A percentile compares a stretch with the other conserved stretches of the same genome.
These are phyloP conservation scores for Auricularia cornea DNA, from an alignment of 768 basidiomycete species.

Conservation along the genomic window DNA sequence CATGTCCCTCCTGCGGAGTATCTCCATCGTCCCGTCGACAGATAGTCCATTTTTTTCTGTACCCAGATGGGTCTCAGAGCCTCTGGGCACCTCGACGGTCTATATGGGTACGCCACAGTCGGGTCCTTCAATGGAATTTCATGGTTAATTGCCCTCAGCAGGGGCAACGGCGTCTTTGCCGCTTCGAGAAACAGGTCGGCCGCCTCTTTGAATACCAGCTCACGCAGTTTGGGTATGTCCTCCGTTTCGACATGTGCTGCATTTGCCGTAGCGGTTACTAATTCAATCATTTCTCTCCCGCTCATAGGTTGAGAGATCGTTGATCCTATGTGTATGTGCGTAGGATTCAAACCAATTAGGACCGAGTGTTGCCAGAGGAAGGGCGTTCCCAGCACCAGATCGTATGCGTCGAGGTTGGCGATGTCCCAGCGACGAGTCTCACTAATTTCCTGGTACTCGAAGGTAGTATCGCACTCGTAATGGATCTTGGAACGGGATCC, in stretches of 20 bases:
- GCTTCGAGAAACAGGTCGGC: not conserved
- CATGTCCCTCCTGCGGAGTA: not conserved
- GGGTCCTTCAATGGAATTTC: conserved; percentile 2
- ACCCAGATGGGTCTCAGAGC: conserved; percentile 1
- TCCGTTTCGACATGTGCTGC: not conserved
- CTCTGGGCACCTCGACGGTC: conserved; percentile 2
- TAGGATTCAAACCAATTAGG: not conserved
- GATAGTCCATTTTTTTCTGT: not conserved
- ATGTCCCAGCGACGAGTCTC: conserved; percentile 17
- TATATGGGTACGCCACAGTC: not conserved
- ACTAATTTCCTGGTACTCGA: conserved; percentile 6
- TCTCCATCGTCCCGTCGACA: conserved; percentile 2
- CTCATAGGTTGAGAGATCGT: not conserved
- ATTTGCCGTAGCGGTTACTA: not conserved
- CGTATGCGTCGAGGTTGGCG: conserved; percentile 29
- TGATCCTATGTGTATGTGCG: not conserved
- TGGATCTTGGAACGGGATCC: conserved; percentile 8
- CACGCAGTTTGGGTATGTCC: not conserved
- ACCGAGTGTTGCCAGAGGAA: conserved; percentile 25
- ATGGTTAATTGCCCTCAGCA: conserved; percentile 2
- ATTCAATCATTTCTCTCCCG: not conserved
- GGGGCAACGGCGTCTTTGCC: not conserved
- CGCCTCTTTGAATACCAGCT: not conserved
- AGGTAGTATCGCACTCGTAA: not conserved
- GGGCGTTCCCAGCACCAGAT: conserved; percentile 28